A percentile compares a stretch with the other conserved stretches of the same genome.
Conservation (phyloP, 1,284 basidiomycete genomes). For the Boletus sp. region DNA sequence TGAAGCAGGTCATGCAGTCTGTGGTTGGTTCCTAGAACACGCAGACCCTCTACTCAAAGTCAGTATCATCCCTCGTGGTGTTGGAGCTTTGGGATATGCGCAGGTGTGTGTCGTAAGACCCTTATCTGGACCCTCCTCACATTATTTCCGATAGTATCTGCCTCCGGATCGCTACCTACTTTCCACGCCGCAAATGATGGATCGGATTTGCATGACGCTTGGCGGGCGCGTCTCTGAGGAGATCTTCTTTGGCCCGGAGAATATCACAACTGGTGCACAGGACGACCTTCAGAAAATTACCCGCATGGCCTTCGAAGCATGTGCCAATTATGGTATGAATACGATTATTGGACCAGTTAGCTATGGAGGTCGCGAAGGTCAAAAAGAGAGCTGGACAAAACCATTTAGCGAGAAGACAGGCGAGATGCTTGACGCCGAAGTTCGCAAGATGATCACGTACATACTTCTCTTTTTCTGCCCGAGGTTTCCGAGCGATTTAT, state of each 20-base stretch:
- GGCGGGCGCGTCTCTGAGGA: constrained; percentile 98
- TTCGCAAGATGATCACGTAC: constrained; percentile 91
- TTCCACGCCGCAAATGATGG: constrained; percentile 90
- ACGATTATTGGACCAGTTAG: constrained; percentile 91
- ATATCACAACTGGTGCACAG: constrained; percentile 97
- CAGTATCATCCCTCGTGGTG: constrained; percentile 96
- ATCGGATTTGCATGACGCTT: constrained; percentile 99
- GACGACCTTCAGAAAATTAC: constrained; percentile 98
- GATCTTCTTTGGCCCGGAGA: constrained; percentile 91
- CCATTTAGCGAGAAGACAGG: constrained; percentile 98
- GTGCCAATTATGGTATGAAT: constrained; percentile 97
- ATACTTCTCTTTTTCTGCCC: constrained; percentile 23
- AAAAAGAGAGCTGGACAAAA: constrained; percentile 90
- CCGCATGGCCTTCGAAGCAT: constrained; percentile 93
- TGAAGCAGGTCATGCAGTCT: constrained; percentile 97
- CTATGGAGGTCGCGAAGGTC: constrained; percentile 82
- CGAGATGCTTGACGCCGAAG: constrained; percentile 87
- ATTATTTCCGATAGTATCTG: constrained; percentile 60
- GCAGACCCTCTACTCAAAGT: constrained; percentile 97
- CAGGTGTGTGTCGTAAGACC: constrained; percentile 50
- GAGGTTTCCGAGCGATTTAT: constrained; percentile 8
- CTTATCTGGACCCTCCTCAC: constrained; percentile 5
- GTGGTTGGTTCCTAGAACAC: constrained; percentile 97
- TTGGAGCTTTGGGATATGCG: constrained; percentile 95
- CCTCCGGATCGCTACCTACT: constrained; percentile 96